phyloP scores from a whole-genome alignment of 352 stramenopile species.

The Phytophthora colocasiae region DNA sequence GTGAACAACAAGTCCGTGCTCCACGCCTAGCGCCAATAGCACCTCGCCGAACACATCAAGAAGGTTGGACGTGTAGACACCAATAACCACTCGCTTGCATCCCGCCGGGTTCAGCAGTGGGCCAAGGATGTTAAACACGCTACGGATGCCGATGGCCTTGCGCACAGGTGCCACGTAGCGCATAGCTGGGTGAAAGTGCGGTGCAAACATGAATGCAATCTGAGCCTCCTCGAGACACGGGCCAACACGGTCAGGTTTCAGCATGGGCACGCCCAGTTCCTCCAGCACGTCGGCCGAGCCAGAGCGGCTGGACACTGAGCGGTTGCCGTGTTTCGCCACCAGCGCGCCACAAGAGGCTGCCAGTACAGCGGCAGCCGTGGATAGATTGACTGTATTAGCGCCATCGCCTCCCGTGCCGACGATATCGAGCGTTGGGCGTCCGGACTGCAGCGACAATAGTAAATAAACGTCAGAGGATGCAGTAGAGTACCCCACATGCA shows the following conservation, averaged over 20 bases:
- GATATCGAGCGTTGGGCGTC: constrained; percentile 96
- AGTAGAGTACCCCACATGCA: background rate
- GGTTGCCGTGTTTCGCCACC: constrained; percentile 98
- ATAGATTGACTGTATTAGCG: constrained; percentile 99
- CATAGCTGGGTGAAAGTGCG: constrained; percentile 98
- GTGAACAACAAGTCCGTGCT: constrained; percentile 99
- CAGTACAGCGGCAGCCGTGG: constrained; percentile 95
- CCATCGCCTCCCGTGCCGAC: constrained; percentile 98
- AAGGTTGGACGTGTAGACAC: constrained; percentile 96
- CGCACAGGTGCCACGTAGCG: constrained; percentile 94
- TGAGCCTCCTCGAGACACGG: constrained; percentile 92
- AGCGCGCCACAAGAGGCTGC: constrained; percentile 93
- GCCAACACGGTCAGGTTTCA: constrained; percentile 91
- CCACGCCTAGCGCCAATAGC: constrained; percentile 92
- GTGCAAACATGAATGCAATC: constrained; percentile 98
- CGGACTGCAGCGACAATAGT: constrained; percentile 33
- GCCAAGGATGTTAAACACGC: constrained; percentile 98
- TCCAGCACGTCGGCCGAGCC: constrained; percentile 98
- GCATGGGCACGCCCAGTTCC: constrained; percentile 96
- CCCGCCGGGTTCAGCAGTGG: constrained; percentile 97
- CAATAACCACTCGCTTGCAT: constrained; percentile 97
- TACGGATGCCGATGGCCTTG: constrained; percentile 96
- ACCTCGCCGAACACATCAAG: constrained; percentile 88
- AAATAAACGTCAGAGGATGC: constrained; percentile 6
- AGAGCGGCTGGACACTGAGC: constrained; percentile 94